Percentiles rank a stretch among this genome's conserved stretches.
Conservation (phyloP, 768 basidiomycete genomes). For the Clitopilus passeckerianus region DNA sequence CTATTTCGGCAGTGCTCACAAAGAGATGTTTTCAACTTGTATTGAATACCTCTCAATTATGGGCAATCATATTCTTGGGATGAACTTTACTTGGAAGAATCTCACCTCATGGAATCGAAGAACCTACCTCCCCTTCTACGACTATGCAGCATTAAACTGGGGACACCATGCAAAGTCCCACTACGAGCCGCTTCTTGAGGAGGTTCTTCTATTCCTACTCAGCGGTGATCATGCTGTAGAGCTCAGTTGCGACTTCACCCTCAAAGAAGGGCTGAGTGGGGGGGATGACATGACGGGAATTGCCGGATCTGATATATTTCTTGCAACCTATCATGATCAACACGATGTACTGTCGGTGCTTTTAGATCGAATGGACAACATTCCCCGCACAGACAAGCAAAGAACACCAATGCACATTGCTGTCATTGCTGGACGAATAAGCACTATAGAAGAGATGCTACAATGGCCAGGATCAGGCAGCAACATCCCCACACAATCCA, state of each 20-base stretch:
- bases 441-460: too few relatives aligned
- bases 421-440: not conserved
- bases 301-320: not conserved
- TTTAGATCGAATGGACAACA: not conserved
- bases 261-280: too few relatives aligned
- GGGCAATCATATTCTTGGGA: not conserved
- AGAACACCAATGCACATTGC: not conserved
- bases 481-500: too few relatives aligned
- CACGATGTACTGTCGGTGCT: not conserved
- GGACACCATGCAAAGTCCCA: not conserved
- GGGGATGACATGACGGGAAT: not conserved
- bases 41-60: not conserved
- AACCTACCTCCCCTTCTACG: not conserved
- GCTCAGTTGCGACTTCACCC: not conserved
- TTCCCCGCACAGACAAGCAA: not conserved
- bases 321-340: not conserved
- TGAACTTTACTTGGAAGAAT: not conserved
- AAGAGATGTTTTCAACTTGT: not conserved
- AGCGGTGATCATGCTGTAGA: not conserved
- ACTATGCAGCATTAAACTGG: not conserved
- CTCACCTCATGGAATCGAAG: not conserved
- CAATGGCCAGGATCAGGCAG: too few relatives aligned
- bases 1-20: not conserved
- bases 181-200: not conserved
- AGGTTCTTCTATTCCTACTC: not conserved